Evolutionary conservation across 176 grass and related monocot species (phyloP).

Genomic region (Typha latifolia): DNA sequence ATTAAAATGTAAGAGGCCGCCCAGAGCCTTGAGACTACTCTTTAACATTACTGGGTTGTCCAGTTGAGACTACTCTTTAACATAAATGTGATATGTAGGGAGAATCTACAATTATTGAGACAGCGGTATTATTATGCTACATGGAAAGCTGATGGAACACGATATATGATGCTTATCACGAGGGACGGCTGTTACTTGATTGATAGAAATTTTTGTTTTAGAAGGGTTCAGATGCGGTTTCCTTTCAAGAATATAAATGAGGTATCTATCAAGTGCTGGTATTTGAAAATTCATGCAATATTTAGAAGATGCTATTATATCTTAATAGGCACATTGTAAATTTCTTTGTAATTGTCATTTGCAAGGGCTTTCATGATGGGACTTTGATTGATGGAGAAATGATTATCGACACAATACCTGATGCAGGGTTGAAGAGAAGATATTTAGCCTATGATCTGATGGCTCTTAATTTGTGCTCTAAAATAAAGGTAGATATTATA

Average conservation of each 20-base stretch:
- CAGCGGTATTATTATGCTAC: slow-evolving; percentile 99
- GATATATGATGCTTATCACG: slow-evolving; percentile 99
- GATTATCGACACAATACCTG: slow-evolving; percentile 92
- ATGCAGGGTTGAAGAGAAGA: slow-evolving; percentile 81
- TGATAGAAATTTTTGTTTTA: slow-evolving; percentile 83
- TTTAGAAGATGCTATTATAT: background rate
- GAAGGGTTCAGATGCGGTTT: slow-evolving; percentile 97
- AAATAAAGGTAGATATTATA: slow-evolving; percentile 53
- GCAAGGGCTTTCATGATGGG: slow-evolving; percentile 62
- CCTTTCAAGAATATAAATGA: slow-evolving; percentile 65
- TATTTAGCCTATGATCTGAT: slow-evolving; percentile 90
- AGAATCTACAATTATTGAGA: slow-evolving; percentile 91
- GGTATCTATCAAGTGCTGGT: slow-evolving; percentile 30
- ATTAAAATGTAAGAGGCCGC: no score
- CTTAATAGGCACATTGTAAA: slow-evolving; percentile 4
- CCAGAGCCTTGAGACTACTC: no score
- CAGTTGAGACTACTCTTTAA: background rate
- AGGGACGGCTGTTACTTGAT: slow-evolving; percentile 83
- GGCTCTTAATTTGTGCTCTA: slow-evolving; percentile 46
- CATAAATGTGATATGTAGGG: slow-evolving; percentile 31
- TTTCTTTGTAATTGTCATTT: slow-evolving; percentile 19
- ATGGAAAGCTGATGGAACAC: slow-evolving; percentile 99
- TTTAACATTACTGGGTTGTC: no score
- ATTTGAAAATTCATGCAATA: slow-evolving; percentile 15
- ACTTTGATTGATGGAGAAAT: slow-evolving; percentile 98